Evolutionary conservation across 2,329 filamentous ascomycete genomes (phyloP).

Genomic region (Chrysoporthe austroafricana): DNA sequence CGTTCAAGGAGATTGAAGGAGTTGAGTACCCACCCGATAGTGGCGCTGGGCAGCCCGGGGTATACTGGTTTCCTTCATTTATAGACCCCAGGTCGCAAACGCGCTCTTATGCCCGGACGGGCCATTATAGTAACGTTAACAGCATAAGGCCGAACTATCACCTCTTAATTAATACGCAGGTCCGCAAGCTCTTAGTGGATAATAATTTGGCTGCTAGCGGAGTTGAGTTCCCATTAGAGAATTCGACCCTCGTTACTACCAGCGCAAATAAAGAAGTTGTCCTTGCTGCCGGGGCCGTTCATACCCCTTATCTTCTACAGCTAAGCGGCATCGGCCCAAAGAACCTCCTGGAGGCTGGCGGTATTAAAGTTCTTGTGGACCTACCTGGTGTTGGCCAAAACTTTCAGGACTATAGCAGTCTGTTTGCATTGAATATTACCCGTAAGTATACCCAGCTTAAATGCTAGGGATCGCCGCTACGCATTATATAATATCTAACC

Average conservation of each 20-base stretch:
- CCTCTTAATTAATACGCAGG: constrained; percentile 37
- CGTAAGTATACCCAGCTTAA: constrained; percentile 30
- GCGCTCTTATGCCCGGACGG: constrained; percentile 45
- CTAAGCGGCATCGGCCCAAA: constrained; percentile 45
- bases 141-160: constrained; percentile 37
- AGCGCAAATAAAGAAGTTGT: constrained; percentile 46
- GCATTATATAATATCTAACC: neutral
- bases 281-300: constrained; percentile 46
- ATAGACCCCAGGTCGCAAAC: constrained; percentile 42
- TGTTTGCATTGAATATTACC: constrained; percentile 34
- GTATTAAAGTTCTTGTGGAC: constrained; percentile 46
- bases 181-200: constrained; percentile 34
- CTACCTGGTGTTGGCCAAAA: constrained; percentile 53
- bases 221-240: constrained; percentile 36
- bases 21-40: constrained; percentile 45
- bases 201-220: constrained; percentile 36
- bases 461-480: neutral
- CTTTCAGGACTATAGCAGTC: constrained; percentile 51
- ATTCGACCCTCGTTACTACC: constrained; percentile 29
- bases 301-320: constrained; percentile 44
- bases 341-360: constrained; percentile 46
- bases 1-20: constrained; percentile 43
- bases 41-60: constrained; percentile 43
- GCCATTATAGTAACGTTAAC: constrained; percentile 39
- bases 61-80: constrained; percentile 48